Percentiles rank a stretch among this genome's conserved stretches.
phyloP scores from a whole-genome alignment of 106 monocot species.

The Allium cepa region DNA sequence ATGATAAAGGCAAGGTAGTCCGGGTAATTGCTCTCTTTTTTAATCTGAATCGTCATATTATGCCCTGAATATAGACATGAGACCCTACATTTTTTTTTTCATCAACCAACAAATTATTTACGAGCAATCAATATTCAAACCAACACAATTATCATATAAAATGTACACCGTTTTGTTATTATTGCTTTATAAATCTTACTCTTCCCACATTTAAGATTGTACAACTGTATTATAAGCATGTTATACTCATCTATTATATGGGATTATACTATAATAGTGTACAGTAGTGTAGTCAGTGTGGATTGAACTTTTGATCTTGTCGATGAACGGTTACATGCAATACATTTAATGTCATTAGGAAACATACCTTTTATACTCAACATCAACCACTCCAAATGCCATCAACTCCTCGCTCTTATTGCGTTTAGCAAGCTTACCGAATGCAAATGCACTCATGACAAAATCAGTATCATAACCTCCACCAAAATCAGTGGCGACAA shows the following conservation, averaged over 20 bases:
- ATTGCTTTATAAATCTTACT: no score
- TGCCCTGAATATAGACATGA: conserved; percentile 28
- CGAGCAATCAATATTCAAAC: no score
- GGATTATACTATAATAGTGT: no score
- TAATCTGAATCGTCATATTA: conserved; percentile 27
- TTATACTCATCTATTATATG: no score
- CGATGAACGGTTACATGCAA: background rate
- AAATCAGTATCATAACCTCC: conserved; percentile 17
- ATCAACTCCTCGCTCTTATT: conserved; percentile 13
- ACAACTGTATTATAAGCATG: no score
- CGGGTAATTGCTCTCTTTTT: conserved; percentile 23
- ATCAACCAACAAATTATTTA: no score
- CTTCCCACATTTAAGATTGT: no score
- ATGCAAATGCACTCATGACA: conserved; percentile 23
- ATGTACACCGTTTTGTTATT: no score
- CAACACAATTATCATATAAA: no score
- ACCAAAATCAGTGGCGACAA: conserved; percentile 30
- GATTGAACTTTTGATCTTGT: background rate
- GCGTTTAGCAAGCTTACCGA: conserved; percentile 15
- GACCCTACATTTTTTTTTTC: conserved; percentile 14
- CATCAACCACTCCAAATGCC: conserved; percentile 16
- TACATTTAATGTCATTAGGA: background rate
- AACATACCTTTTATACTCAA: conserved; percentile 23
- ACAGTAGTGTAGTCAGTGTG: background rate
- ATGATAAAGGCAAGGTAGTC: conserved; percentile 21